phyloP scores from a whole-genome alignment of 495 filamentous ascomycete genomes.

The Wilcoxina mikolae region DNA sequence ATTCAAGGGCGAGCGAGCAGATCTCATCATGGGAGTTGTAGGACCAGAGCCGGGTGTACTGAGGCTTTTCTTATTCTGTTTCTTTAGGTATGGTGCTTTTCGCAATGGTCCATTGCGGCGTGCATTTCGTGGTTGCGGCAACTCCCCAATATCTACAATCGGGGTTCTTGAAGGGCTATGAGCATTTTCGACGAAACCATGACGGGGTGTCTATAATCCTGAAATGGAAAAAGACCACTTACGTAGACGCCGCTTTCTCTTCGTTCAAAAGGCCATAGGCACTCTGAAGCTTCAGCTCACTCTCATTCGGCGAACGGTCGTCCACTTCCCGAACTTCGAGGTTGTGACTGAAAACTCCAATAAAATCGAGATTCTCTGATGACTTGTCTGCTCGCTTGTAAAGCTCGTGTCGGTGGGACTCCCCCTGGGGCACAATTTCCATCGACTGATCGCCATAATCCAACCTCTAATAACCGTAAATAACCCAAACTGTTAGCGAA shows the following conservation, averaged over 20 bases:
- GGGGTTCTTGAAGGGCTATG: constrained; percentile 18
- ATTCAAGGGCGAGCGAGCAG: constrained; percentile 1
- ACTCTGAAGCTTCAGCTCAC: constrained; percentile 11
- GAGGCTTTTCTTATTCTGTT: constrained; percentile 1
- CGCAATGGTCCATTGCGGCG: background rate
- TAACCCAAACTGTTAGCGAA: constrained; percentile 16
- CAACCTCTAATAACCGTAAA: constrained; percentile 37
- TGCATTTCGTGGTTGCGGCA: constrained; percentile 14
- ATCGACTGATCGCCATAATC: constrained; percentile 43
- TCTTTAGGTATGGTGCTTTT: background rate
- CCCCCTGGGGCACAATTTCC: constrained; percentile 36
- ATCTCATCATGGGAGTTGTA: background rate
- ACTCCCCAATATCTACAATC: constrained; percentile 22
- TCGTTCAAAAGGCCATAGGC: constrained; percentile 14
- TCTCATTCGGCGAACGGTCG: constrained; percentile 34
- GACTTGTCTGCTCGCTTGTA: constrained; percentile 30
- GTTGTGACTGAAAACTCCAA: constrained; percentile 42
- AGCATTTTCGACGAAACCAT: constrained; percentile 9
- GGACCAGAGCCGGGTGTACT: background rate
- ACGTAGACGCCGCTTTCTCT: constrained; percentile 27
- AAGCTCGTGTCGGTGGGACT: constrained; percentile 39
- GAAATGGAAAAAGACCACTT: constrained; percentile 14
- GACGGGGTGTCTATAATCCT: background rate
- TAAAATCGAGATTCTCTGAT: constrained; percentile 36
- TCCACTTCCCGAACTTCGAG: constrained; percentile 43